Base-by-base conservation (phyloP, 2,329 filamentous ascomycete species). In the Rhynchosporium secalis region DNA sequence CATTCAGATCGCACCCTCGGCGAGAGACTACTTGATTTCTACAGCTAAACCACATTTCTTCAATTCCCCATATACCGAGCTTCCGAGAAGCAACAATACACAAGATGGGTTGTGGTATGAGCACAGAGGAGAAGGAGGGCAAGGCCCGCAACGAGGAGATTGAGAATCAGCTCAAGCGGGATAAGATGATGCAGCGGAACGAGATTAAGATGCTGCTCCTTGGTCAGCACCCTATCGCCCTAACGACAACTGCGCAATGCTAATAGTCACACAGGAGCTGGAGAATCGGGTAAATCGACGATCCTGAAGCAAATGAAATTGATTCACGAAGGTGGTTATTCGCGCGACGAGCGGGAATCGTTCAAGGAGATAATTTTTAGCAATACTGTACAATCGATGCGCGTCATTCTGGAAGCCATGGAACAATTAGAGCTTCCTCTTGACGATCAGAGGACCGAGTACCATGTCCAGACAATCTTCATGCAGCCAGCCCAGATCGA, bases 81-180 rank as follows among this genome's bases (percentile, higher is more conserved):
- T 47, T 40, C 41, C 60, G 69, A 54, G 26, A 54, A 54, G 20
- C 36, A 54, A 54, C 20, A 67, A 67, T 78, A 79, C 81, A 77
- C 89, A 92, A 83, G 74, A 99, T 99, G 95, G 95, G 95, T 87
- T 99, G 95, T 79, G 94, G 94, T 81, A 96, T 97, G 92, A 98
- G 94, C 79, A 96, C 95, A 76, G 95, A 98, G 83, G 95, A 98
- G 82, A 97, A 97, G 89, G 95, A 98, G 92, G 94, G 95, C 81
- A 98, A 97, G 91, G 91, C 92, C 83, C 89, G 95, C 73, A 98
- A 99, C 78, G 95, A 99, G 85, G 94, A 98, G 87, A 99, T 99
- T 76, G 95, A 99, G 81, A 98, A 97, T 78, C 94, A 98, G 83
- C 83, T 98, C 76, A 98, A 97, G 86, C 86, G 92, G 78, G 95